Evolutionary conservation across 2,329 filamentous ascomycete species (phyloP).

Genomic region (Byssoonygena ceratinophila): DNA sequence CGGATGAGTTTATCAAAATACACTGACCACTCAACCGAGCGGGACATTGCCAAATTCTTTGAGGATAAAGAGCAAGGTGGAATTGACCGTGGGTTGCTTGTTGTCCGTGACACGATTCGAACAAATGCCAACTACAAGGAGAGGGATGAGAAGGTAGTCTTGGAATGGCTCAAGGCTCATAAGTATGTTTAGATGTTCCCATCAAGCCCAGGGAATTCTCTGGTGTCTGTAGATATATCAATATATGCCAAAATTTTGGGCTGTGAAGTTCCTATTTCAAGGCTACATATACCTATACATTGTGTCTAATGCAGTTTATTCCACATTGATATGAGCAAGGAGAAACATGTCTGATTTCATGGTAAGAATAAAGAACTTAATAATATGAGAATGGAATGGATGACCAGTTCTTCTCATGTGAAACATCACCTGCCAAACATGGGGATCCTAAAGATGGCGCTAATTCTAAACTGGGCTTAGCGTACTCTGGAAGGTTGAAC

Average conservation of each 20-base stretch:
- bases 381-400: neutral
- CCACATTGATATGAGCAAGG: too few relatives aligned
- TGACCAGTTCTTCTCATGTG: slow-evolving; percentile 1
- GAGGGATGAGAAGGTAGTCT: slow-evolving; percentile 60
- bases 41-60: slow-evolving; percentile 80
- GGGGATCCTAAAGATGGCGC: neutral
- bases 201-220: neutral
- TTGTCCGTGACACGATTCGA: slow-evolving; percentile 74
- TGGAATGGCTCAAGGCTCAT: slow-evolving; percentile 65
- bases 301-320: neutral
- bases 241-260: neutral
- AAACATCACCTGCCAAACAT: slow-evolving; percentile 1
- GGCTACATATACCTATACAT: neutral
- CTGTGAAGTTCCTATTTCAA: neutral
- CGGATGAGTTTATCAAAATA: slow-evolving; percentile 69
- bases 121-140: slow-evolving; percentile 72
- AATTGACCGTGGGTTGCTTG: slow-evolving; percentile 75
- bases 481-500: neutral
- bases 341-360: too few relatives aligned
- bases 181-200: slow-evolving; percentile 41
- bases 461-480: slow-evolving; percentile 3
- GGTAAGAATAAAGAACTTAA: too few relatives aligned
- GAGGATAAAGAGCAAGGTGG: slow-evolving; percentile 70
- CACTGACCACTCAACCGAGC: slow-evolving; percentile 55
- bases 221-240: neutral